Conservation (phyloP, 2,329 filamentous ascomycete genomes). For the Dothideomycetes sp. region DNA sequence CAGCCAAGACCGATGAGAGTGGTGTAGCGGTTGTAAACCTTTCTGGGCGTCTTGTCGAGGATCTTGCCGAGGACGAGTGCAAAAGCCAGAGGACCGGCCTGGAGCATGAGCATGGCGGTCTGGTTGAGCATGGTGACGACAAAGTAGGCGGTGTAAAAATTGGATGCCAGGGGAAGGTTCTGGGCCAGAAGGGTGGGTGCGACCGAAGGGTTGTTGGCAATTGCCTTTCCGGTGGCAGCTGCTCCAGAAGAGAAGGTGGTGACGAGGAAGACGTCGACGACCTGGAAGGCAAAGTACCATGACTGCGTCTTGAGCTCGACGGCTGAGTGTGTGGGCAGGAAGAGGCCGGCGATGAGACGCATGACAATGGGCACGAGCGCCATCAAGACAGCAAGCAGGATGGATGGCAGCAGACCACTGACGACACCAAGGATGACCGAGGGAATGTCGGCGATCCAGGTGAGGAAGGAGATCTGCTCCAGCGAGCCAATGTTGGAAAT, state of each 20-base stretch:
- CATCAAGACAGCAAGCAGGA: conserved; percentile 75
- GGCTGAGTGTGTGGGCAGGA: conserved; percentile 29
- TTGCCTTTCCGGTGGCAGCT: conserved; percentile 20
- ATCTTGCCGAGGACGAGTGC: conserved; percentile 20
- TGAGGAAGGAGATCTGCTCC: conserved; percentile 17
- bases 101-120: conserved; percentile 13
- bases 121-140: conserved; percentile 24
- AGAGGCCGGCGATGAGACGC: conserved; percentile 63
- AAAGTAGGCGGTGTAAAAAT: conserved; percentile 31
- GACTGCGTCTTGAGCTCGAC: conserved; percentile 30
- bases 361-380: conserved; percentile 75
- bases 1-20: conserved; percentile 32
- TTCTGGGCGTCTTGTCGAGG: conserved; percentile 32
- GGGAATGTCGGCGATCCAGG: conserved; percentile 21
- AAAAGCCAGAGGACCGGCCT: conserved; percentile 14
- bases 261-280: conserved; percentile 31
- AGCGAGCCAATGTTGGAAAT: conserved; percentile 23
- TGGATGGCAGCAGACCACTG: conserved; percentile 32
- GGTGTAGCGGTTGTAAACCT: conserved; percentile 33
- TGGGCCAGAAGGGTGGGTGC: conserved; percentile 23
- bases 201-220: conserved; percentile 20
- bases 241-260: conserved; percentile 28
- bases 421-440: conserved; percentile 18
- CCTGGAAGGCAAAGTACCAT: conserved; percentile 29
- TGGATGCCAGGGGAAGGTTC: conserved; percentile 26